Evolutionary conservation across 352 stramenopile genomes (phyloP), one percentile per base, ranked within the genome.

Genomic region (Globisporangium paddicum): DNA sequence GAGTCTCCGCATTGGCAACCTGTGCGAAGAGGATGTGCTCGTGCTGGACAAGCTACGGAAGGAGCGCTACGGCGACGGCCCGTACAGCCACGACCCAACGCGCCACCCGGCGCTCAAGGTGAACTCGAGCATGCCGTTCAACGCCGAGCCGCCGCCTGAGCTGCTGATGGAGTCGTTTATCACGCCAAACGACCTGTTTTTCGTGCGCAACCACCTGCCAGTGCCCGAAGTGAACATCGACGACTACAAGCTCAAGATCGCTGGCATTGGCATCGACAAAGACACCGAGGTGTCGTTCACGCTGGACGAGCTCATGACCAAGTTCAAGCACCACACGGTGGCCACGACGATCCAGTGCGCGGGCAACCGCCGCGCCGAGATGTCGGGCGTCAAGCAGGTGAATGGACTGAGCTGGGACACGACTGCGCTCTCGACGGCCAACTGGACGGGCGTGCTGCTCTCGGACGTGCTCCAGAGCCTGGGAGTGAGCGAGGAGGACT

Each of bases 141-240:
- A 98, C 68, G 90, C 93, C 1, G 96, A 99, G 77, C 89, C 95
- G 5, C 95, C 96, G 9, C 61, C 77, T 2, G 81, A 96, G 61
- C 68, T 99, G 37, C 75, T 99, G 19, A 96, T 96, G 49, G 68
- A 97, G 64, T 89, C 79, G 48, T 99, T 98, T 66, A 90, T 98
- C 60, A 99, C 97, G 10, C 96, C 97, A 5, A 96, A 94, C 62
- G 88, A 97, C 5, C 68, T 99, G 11, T 99, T 98, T 73, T 99
- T 98, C 68, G 96, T 98, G 62, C 79, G 97, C 5, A 97, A 99
- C 79, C 97, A 99, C 72, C 82, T 99, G 62, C 96, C 97, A 2
- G 97, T 99, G 2, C 97, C 97, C 0, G 66, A 96, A 9, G 72
- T 96, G 21, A 74, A 93, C 45, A 58, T 68, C 5, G 71, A 87